phyloP scores from a whole-genome alignment of 257 asterid species.

The Nicotiana paniculata region DNA sequence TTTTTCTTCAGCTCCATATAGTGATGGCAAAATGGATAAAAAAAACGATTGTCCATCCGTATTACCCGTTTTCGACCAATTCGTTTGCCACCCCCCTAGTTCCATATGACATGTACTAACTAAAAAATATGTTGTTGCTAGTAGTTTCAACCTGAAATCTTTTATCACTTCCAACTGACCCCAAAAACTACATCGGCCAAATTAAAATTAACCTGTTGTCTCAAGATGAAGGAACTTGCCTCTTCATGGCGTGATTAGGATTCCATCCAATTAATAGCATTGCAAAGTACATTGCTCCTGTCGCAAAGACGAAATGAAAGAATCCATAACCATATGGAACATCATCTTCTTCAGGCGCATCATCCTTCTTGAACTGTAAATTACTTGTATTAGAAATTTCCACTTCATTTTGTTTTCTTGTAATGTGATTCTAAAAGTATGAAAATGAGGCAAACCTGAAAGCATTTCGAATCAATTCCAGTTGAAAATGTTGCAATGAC shows the following conservation, averaged over 20 bases:
- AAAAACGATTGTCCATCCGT: no score
- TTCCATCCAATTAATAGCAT: slow-evolving; percentile 55
- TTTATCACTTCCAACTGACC: not conserved
- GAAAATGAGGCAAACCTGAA: slow-evolving; percentile 31
- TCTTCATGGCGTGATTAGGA: slow-evolving; percentile 45
- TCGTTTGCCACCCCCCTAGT: no score
- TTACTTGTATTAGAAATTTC: not conserved
- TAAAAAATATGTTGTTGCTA: no score
- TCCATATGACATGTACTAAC: no score
- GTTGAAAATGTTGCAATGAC: slow-evolving; percentile 52
- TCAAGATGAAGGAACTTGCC: slow-evolving; percentile 17
- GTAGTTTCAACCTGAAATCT: not conserved
- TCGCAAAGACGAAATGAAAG: slow-evolving; percentile 46
- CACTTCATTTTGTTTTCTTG: not conserved
- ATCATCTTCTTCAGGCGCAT: slow-evolving; percentile 29
- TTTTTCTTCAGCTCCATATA: no score
- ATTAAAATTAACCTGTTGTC: not conserved
- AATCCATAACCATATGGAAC: slow-evolving; percentile 49
- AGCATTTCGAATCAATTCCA: slow-evolving; percentile 46
- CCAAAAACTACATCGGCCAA: not conserved
- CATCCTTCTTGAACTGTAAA: slow-evolving; percentile 40
- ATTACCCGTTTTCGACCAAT: no score
- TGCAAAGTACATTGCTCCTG: slow-evolving; percentile 54
- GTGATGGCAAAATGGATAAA: no score
- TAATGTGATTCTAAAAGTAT: not conserved